Conservation (phyloP, 2,329 filamentous ascomycete genomes). For the Botrytis fragariae region DNA sequence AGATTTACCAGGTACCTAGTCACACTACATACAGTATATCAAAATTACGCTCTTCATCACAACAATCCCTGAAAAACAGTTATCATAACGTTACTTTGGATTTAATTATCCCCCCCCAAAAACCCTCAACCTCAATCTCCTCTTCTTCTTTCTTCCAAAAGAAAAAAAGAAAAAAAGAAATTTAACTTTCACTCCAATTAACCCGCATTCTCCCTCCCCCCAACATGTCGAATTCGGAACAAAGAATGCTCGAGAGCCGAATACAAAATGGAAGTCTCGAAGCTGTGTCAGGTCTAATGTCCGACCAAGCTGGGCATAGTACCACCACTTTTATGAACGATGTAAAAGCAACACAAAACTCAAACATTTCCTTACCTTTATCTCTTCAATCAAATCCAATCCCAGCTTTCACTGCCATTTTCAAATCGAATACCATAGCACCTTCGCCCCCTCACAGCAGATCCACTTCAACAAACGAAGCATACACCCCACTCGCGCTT, state of each 20-base stretch:
- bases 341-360: not conserved
- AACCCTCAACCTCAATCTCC: not conserved
- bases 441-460: constrained; percentile 38
- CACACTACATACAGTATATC: not conserved
- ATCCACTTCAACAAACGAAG: constrained; percentile 20
- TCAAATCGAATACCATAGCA: constrained; percentile 43
- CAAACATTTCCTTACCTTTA: constrained; percentile 3
- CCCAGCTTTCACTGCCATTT: constrained; percentile 27
- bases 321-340: constrained; percentile 1
- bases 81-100: not conserved
- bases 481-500: constrained; percentile 27
- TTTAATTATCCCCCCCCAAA: not conserved
- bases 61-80: constrained; percentile 4
- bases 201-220: not conserved
- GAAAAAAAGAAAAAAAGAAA: no score
- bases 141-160: not conserved
- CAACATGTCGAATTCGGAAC: constrained; percentile 11
- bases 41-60: not conserved
- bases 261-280: constrained; percentile 13
- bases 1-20: not conserved
- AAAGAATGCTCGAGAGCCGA: constrained; percentile 7
- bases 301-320: not conserved
- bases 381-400: constrained; percentile 9
- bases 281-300: constrained; percentile 7
- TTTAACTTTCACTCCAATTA: not conserved